Percentiles rank a stretch among this genome's conserved stretches.
These are phyloP conservation scores for Akanthomyces dipterigenus DNA, from an alignment of 2,329 filamentous ascomycete species.

Conservation along the genomic window DNA sequence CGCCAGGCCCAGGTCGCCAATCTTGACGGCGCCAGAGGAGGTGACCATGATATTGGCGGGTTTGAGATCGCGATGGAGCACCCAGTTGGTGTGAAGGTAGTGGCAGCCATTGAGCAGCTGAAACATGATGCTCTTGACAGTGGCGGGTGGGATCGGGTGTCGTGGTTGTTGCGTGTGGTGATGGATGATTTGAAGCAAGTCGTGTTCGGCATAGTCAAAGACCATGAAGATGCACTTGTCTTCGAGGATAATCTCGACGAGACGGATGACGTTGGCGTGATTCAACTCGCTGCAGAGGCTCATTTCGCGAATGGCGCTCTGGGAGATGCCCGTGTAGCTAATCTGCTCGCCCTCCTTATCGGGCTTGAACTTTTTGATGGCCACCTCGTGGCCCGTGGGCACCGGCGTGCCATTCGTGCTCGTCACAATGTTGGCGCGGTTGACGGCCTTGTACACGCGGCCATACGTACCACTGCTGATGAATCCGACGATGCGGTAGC, in stretches of 20 bases:
- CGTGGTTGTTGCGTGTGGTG: slow-evolving; percentile 88
- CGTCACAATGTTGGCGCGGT: slow-evolving; percentile 36
- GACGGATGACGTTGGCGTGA: slow-evolving; percentile 81
- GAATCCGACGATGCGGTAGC: slow-evolving; percentile 95
- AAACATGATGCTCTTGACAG: slow-evolving; percentile 90
- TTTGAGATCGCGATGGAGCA: slow-evolving; percentile 92
- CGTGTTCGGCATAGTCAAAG: slow-evolving; percentile 97
- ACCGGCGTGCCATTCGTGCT: slow-evolving; percentile 7
- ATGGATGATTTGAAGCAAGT: slow-evolving; percentile 95
- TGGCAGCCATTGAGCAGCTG: slow-evolving; percentile 92
- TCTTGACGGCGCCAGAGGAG: slow-evolving; percentile 80
- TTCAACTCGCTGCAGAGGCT: slow-evolving; percentile 87
- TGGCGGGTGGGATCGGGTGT: slow-evolving; percentile 79
- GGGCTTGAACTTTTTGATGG: slow-evolving; percentile 99
- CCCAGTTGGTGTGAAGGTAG: slow-evolving; percentile 95
- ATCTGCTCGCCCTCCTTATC: slow-evolving; percentile 95
- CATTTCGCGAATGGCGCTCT: slow-evolving; percentile 97
- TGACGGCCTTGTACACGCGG: slow-evolving; percentile 90
- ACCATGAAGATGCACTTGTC: slow-evolving; percentile 99
- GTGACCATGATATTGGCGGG: slow-evolving; percentile 99
- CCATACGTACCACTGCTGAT: slow-evolving; percentile 98
- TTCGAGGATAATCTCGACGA: slow-evolving; percentile 93
- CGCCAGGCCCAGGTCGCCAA: slow-evolving; percentile 88
- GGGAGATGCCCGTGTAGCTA: slow-evolving; percentile 94
- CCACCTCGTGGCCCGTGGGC: slow-evolving; percentile 67